Conservation (phyloP, 192 early-diverging fungal genomes). For the Haplosporangium gracile region DNA sequence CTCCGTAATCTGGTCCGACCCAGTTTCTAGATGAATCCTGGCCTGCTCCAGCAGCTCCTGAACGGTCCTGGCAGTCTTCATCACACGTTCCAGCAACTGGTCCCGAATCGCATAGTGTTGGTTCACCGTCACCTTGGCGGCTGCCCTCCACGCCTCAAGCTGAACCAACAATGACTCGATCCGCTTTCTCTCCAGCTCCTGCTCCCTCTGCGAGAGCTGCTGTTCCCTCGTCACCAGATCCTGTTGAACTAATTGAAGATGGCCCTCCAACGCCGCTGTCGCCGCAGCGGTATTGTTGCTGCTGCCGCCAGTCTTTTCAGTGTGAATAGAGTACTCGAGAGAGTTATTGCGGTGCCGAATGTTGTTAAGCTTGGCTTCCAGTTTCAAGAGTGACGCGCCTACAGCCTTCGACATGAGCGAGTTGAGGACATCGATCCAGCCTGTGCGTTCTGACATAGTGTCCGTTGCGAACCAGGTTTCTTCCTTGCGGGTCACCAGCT, state of each 20-base stretch:
- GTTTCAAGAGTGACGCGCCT: slow-evolving; percentile 57
- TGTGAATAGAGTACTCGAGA: slow-evolving; percentile 19
- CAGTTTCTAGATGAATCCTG: slow-evolving; percentile 50
- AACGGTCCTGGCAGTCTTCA: slow-evolving; percentile 47
- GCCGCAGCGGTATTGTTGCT: not conserved
- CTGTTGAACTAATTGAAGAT: slow-evolving; percentile 43
- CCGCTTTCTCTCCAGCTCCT: slow-evolving; percentile 45
- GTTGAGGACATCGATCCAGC: slow-evolving; percentile 62
- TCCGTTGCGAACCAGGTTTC: slow-evolving; percentile 64
- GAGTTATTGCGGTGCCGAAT: slow-evolving; percentile 49
- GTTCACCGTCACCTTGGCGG: slow-evolving; percentile 50
- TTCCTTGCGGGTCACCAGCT: slow-evolving; percentile 59
- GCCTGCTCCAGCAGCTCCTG: slow-evolving; percentile 43
- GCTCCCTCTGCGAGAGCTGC: slow-evolving; percentile 30
- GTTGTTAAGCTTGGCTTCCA: slow-evolving; percentile 55
- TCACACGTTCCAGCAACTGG: slow-evolving; percentile 45
- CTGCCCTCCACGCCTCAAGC: slow-evolving; percentile 47
- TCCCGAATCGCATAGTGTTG: slow-evolving; percentile 52
- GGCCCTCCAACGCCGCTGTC: slow-evolving; percentile 15
- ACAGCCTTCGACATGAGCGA: slow-evolving; percentile 66
- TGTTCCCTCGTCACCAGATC: slow-evolving; percentile 41
- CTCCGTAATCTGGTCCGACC: slow-evolving; percentile 44
- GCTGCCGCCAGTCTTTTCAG: not conserved
- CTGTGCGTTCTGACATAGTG: slow-evolving; percentile 58
- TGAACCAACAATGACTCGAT: slow-evolving; percentile 38